These are phyloP conservation scores for Combretum micranthum DNA, from an alignment of 345 rosid genomes.

Conservation along the genomic window DNA sequence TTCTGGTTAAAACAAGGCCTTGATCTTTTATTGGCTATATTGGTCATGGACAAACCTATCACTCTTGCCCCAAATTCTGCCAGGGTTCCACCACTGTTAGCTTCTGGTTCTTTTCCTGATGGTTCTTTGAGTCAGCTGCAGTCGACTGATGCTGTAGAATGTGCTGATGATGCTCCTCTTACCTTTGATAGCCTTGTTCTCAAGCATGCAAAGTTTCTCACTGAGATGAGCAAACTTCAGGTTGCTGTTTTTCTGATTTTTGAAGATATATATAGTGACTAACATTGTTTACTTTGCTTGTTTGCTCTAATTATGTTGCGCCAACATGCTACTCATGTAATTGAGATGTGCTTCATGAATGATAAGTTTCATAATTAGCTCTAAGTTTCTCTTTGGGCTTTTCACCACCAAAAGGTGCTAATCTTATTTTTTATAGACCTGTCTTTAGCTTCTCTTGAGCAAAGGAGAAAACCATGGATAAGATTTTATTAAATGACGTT, in stretches of 20 bases:
- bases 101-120: slow-evolving; percentile 50
- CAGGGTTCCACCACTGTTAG: slow-evolving; percentile 59
- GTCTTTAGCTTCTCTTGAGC: too few relatives aligned
- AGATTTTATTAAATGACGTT: background rate
- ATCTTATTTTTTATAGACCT: too few relatives aligned
- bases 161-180: slow-evolving; percentile 61
- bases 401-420: too few relatives aligned
- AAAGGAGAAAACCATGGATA: too few relatives aligned
- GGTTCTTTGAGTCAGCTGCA: slow-evolving; percentile 52
- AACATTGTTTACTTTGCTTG: too few relatives aligned
- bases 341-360: too few relatives aligned
- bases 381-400: too few relatives aligned
- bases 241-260: slow-evolving; percentile 26
- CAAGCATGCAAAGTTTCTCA: slow-evolving; percentile 87
- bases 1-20: slow-evolving; percentile 99
- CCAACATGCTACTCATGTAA: too few relatives aligned
- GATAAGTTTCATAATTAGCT: too few relatives aligned
- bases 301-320: too few relatives aligned
- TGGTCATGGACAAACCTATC: slow-evolving; percentile 82
- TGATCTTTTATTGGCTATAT: slow-evolving; percentile 88
- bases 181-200: slow-evolving; percentile 74
- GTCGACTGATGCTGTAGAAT: slow-evolving; percentile 50
- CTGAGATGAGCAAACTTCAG: slow-evolving; percentile 86
- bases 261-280: background rate
- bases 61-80: slow-evolving; percentile 98